Conservation (phyloP, 2,329 filamentous ascomycete genomes). For the Juglanconis sp. region DNA sequence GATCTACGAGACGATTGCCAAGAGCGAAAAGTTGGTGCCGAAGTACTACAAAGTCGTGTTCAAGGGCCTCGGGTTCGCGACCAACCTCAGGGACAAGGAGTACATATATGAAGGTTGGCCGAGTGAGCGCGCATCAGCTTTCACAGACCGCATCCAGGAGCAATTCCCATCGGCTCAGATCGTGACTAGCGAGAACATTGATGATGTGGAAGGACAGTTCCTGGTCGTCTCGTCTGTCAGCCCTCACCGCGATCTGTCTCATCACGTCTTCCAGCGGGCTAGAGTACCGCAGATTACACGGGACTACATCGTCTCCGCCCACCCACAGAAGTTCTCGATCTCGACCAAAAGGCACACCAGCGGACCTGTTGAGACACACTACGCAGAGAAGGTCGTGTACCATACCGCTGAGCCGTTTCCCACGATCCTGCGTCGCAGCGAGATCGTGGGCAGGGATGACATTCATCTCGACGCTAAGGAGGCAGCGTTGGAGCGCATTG, state of each 20-base stretch:
- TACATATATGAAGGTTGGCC: slow-evolving; percentile 85
- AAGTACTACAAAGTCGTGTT: slow-evolving; percentile 92
- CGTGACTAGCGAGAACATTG: slow-evolving; percentile 63
- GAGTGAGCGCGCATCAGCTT: slow-evolving; percentile 73
- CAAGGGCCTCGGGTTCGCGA: slow-evolving; percentile 82
- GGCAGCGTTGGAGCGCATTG: slow-evolving; percentile 86
- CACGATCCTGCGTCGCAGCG: slow-evolving; percentile 83
- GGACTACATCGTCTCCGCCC: slow-evolving; percentile 79
- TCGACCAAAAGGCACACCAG: slow-evolving; percentile 68
- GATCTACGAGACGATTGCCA: slow-evolving; percentile 84
- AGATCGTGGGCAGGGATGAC: slow-evolving; percentile 69
- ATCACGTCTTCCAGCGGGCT: slow-evolving; percentile 85
- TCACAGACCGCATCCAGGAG: slow-evolving; percentile 88
- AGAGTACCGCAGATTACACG: slow-evolving; percentile 77
- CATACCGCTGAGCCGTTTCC: slow-evolving; percentile 84
- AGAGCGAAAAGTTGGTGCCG: slow-evolving; percentile 72
- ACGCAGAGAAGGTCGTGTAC: slow-evolving; percentile 79
- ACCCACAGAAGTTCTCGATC: slow-evolving; percentile 75
- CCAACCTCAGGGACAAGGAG: slow-evolving; percentile 79
- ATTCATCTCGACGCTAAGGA: slow-evolving; percentile 71
- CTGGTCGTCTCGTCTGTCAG: slow-evolving; percentile 78
- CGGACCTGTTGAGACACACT: slow-evolving; percentile 69
- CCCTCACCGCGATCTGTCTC: slow-evolving; percentile 75
- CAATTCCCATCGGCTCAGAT: slow-evolving; percentile 85
- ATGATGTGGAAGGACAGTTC: slow-evolving; percentile 88